Evolutionary conservation across 208 protist species (phyloP), one percentile per base, ranked within the genome.

Genomic region (Leishmania amazonensis): DNA sequence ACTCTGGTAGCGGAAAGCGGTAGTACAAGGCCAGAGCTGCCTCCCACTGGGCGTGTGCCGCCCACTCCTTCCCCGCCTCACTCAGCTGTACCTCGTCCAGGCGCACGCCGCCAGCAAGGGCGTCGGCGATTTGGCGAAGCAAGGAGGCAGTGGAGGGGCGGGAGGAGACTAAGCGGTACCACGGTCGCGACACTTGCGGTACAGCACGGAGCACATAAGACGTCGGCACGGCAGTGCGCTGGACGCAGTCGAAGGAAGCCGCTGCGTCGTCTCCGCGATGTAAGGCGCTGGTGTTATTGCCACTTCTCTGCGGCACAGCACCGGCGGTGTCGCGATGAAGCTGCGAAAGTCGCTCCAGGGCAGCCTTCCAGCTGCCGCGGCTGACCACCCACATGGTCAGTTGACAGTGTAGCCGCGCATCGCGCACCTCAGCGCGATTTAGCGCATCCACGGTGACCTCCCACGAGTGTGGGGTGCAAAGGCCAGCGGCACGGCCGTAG

Each of bases 71-170:
- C 7, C 83, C 76, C 58, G 89, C 83, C 7, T 76, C 80, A 75
- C 89, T 92, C 75, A 96, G 74, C 80, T 96, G 90, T 15, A 96
- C 70, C 64, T 96, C 89, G n/a, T 93, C 85, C n/a, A 93, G 74
- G 31, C 85, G 76, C 42, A 90, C 80, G 19, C 93, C 93, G 17
- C 75, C 60, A 9, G 93, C 90, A 40, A 96, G 85, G 35, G 82
- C 80, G 19, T 28, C 38, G 0, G 93, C 93, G 65, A 96, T 81
- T 19, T 65, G 42, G 3, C 82, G 76, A 67, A 81, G 68, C 60
- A 81, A 84, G 28, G 87, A 80, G 31, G 17, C 64, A 35, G 58
- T 73, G 17, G n/a, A n/a, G 13, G 45, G 11, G 45, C 24, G 31
- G 3, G 76, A 60, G 7, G 76, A 57, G 28, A 13, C 7, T 11